Percentiles rank a stretch among this genome's conserved stretches.
phyloP scores from a whole-genome alignment of 805 yeast genomes.

The Komagataella pseudopastoris region DNA sequence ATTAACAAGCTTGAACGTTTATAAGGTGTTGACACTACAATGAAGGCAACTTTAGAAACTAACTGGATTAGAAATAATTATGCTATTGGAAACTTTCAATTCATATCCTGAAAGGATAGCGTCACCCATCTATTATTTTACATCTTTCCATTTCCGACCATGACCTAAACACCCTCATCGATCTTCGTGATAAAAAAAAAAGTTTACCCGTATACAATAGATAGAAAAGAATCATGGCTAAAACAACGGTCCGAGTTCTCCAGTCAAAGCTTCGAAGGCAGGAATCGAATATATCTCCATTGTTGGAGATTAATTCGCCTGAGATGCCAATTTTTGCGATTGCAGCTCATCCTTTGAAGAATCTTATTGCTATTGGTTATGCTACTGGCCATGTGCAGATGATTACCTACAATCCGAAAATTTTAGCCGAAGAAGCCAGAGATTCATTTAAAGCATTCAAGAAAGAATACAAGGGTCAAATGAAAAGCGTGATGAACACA shows the following conservation, averaged over 20 bases:
- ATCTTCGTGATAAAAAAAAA: neutral
- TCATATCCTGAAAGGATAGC: too few relatives aligned
- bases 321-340: constrained; percentile 60
- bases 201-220: neutral
- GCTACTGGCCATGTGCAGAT: constrained; percentile 70
- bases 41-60: too few relatives aligned
- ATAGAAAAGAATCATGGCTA: neutral
- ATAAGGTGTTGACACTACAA: too few relatives aligned
- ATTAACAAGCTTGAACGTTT: too few relatives aligned
- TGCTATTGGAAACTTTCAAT: too few relatives aligned
- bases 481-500: constrained; percentile 15
- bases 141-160: too few relatives aligned
- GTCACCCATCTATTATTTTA: too few relatives aligned
- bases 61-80: too few relatives aligned
- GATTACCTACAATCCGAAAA: constrained; percentile 38
- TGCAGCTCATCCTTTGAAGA: constrained; percentile 66
- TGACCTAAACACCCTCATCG: neutral
- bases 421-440: constrained; percentile 15
- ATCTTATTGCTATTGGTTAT: constrained; percentile 55
- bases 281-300: neutral
- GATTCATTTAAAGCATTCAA: neutral
- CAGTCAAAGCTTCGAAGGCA: neutral
- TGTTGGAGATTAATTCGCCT: constrained; percentile 27
- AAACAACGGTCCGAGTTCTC: neutral
- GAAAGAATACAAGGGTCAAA: neutral